Conservation (phyloP, 1,139 yeast genomes). For the Taphrina populina region DNA sequence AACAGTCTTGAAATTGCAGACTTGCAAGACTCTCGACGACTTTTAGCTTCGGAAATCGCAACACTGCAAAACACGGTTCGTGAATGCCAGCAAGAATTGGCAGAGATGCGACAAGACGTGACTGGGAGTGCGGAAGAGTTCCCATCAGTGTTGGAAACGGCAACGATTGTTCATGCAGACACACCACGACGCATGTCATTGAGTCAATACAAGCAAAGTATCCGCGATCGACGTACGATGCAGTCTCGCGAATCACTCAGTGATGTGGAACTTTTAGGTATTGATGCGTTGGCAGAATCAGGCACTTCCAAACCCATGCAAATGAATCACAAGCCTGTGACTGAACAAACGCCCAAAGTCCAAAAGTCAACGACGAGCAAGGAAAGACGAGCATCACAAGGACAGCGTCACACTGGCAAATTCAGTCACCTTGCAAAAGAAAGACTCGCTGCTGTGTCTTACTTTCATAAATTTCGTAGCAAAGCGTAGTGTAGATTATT, state of each 20-base stretch:
- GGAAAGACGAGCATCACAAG: too few relatives aligned
- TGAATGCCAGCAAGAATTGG: neutral
- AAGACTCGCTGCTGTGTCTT: too few relatives aligned
- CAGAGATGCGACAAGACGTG: neutral
- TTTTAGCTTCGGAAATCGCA: neutral
- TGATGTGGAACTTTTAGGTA: neutral
- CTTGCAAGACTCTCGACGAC: neutral
- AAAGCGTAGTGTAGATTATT: too few relatives aligned
- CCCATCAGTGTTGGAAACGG: too few relatives aligned
- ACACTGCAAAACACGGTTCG: neutral
- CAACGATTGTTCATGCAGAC: too few relatives aligned
- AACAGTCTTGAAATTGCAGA: conserved; percentile 6
- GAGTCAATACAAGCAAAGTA: neutral
- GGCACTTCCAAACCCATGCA: neutral
- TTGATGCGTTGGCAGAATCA: neutral
- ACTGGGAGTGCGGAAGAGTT: too few relatives aligned
- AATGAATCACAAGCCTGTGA: too few relatives aligned
- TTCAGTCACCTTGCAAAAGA: too few relatives aligned
- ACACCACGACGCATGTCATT: conserved; percentile 1
- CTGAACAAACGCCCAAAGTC: too few relatives aligned
- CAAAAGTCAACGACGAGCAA: too few relatives aligned
- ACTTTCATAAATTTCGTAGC: too few relatives aligned
- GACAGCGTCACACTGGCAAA: too few relatives aligned
- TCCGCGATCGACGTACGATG: neutral
- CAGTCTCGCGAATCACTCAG: neutral